Evolutionary conservation across 108 stramenopile species (phyloP).

Genomic region (Thalassiosira profunda): DNA sequence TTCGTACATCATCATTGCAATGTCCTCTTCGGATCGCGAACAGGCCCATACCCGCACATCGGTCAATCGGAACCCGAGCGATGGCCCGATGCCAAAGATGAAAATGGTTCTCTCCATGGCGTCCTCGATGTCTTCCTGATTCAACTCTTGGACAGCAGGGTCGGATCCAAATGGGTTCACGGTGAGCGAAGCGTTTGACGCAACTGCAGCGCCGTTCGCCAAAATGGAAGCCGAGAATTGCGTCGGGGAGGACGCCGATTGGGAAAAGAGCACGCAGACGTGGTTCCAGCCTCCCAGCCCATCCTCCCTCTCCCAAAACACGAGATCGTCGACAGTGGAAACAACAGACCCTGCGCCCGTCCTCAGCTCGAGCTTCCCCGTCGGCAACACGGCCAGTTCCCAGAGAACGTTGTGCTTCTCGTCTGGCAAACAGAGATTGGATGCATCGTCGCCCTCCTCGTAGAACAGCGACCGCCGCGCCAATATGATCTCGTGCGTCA

Average conservation of each 20-base stretch:
- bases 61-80: conserved; percentile 71
- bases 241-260: conserved; percentile 27
- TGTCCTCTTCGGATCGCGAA: conserved; percentile 72
- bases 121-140: conserved; percentile 69
- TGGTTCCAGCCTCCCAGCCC: conserved; percentile 88
- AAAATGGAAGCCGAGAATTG: conserved; percentile 56
- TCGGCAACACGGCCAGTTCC: conserved; percentile 76
- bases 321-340: conserved; percentile 43
- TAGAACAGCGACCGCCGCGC: conserved; percentile 62
- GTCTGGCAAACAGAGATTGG: conserved; percentile 63
- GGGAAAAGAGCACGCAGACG: conserved; percentile 72
- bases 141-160: conserved; percentile 29
- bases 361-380: conserved; percentile 79
- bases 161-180: conserved; percentile 48
- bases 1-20: conserved; percentile 85
- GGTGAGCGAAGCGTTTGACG: conserved; percentile 25
- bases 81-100: conserved; percentile 75
- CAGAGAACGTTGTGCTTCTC: conserved; percentile 68
- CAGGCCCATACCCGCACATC: conserved; percentile 90
- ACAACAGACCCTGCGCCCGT: conserved; percentile 63
- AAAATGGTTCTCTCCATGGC: conserved; percentile 70
- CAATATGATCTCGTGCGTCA: conserved; percentile 70
- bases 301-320: conserved; percentile 57
- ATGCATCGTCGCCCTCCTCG: conserved; percentile 58
- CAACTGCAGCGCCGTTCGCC: conserved; percentile 63